phyloP scores from a whole-genome alignment of 1,284 basidiomycete species.

The Tilletiaria anomala region DNA sequence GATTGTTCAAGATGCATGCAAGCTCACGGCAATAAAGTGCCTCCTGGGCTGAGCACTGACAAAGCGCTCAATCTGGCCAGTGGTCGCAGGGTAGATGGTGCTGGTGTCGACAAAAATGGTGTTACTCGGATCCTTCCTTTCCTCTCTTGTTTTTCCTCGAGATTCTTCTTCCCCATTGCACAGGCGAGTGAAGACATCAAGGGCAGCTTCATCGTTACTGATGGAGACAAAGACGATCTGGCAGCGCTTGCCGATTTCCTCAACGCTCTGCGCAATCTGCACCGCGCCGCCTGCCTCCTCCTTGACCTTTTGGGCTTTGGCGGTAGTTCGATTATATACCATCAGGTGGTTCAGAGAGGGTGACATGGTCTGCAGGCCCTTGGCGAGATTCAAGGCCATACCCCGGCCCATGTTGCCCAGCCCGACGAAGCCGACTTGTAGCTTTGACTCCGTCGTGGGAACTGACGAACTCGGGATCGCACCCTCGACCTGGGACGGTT shows the following conservation, averaged over 20 bases:
- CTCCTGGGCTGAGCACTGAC: conserved; percentile 52
- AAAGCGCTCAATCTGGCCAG: conserved; percentile 13
- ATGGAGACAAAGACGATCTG: conserved; percentile 70
- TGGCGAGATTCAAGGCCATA: conserved; percentile 63
- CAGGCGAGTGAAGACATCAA: conserved; percentile 52
- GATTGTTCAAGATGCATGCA: too few relatives aligned
- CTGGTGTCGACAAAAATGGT: conserved; percentile 17
- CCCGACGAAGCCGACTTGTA: conserved; percentile 7
- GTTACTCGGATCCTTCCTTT: conserved; percentile 21
- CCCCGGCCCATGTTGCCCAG: conserved; percentile 49
- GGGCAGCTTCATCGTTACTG: conserved; percentile 58
- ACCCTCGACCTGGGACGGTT: too few relatives aligned
- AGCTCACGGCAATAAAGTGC: conserved; percentile 58
- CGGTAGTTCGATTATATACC: conserved; percentile 53
- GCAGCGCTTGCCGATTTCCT: conserved; percentile 52
- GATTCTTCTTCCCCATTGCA: conserved; percentile 42
- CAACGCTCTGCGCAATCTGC: conserved; percentile 47
- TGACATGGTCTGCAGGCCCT: conserved; percentile 37
- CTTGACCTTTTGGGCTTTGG: conserved; percentile 49
- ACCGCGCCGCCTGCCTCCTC: conserved; percentile 43
- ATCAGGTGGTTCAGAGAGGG: conserved; percentile 21
- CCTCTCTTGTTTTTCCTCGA: conserved; percentile 39
- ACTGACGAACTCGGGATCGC: too few relatives aligned
- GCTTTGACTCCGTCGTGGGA: too few relatives aligned
- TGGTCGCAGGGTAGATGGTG: conserved; percentile 7